A percentile compares a stretch with the other conserved stretches of the same genome.
phyloP scores from a whole-genome alignment of 805 yeast genomes.

The Ogataea naganishii region DNA sequence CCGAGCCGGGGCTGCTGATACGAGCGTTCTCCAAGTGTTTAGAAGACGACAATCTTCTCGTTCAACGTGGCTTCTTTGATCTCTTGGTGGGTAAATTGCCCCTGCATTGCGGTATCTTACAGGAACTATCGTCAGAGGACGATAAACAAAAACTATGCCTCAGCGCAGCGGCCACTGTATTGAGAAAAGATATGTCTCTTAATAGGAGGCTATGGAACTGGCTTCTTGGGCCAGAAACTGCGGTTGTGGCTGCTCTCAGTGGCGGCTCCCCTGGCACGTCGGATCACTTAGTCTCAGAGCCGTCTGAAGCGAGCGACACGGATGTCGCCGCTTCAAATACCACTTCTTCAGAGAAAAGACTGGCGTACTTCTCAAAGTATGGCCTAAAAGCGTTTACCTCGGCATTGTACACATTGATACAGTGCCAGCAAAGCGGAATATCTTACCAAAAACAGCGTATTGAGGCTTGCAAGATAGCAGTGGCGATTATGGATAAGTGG shows the following conservation, averaged over 20 bases:
- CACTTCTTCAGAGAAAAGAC: conserved; percentile 20
- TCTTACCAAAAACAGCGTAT: conserved; percentile 26
- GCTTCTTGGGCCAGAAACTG: conserved; percentile 71
- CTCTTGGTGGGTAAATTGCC: conserved; percentile 61
- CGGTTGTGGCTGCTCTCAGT: conserved; percentile 5
- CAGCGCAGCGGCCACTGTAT: conserved; percentile 58
- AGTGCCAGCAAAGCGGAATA: conserved; percentile 17
- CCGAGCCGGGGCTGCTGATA: conserved; percentile 72
- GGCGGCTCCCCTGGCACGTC: not conserved
- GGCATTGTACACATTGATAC: conserved; percentile 45
- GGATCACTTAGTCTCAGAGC: conserved; percentile 11
- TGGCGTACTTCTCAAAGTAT: conserved; percentile 50
- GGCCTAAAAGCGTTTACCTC: conserved; percentile 42
- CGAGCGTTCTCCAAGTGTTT: conserved; percentile 70
- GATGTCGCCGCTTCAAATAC: conserved; percentile 3
- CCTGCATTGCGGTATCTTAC: conserved; percentile 50
- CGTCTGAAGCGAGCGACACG: not conserved
- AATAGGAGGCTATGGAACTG: conserved; percentile 92
- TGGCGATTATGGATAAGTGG: conserved; percentile 87
- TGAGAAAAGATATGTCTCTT: conserved; percentile 86
- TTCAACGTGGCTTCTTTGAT: conserved; percentile 86
- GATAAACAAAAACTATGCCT: conserved; percentile 55
- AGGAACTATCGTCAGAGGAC: conserved; percentile 32
- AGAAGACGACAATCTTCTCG: conserved; percentile 55
- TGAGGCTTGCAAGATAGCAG: conserved; percentile 53